phyloP scores from a whole-genome alignment of 2,329 filamentous ascomycete genomes.

The Phyllosticta paracitricarpa region DNA sequence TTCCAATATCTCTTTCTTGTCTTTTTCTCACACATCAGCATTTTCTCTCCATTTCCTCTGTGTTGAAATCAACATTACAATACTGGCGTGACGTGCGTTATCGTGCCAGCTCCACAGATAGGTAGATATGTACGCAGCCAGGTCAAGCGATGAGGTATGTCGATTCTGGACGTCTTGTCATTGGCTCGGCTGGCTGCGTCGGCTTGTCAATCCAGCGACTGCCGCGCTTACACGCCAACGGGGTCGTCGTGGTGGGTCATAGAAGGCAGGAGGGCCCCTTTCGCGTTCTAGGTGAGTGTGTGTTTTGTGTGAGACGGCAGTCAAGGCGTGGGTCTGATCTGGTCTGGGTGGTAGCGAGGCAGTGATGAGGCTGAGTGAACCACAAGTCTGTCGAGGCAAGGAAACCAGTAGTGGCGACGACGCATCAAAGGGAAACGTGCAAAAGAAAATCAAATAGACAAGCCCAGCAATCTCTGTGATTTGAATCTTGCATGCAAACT shows the following conservation, averaged over 20 bases:
- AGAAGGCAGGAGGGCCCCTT: not conserved
- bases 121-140: not conserved
- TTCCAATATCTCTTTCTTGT: no score
- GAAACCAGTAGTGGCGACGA: not conserved
- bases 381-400: not conserved
- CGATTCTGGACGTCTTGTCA: not conserved
- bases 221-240: not conserved
- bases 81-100: no score
- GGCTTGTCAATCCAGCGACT: not conserved
- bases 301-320: not conserved
- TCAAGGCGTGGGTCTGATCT: not conserved
- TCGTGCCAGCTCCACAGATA: no score
- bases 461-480: slow-evolving; percentile 7
- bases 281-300: not conserved
- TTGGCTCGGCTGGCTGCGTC: not conserved
- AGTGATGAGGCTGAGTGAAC: not conserved
- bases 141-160: not conserved
- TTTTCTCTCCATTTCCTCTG: no score
- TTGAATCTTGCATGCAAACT: slow-evolving; percentile 12
- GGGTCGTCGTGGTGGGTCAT: not conserved
- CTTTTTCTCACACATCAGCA: no score
- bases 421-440: not conserved
- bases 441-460: not conserved
- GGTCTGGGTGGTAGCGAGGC: not conserved
- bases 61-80: no score